Evolutionary conservation across 257 asterid genomes (phyloP), one percentile per base, ranked within the genome.

Genomic region (Forsythia viridissima): DNA sequence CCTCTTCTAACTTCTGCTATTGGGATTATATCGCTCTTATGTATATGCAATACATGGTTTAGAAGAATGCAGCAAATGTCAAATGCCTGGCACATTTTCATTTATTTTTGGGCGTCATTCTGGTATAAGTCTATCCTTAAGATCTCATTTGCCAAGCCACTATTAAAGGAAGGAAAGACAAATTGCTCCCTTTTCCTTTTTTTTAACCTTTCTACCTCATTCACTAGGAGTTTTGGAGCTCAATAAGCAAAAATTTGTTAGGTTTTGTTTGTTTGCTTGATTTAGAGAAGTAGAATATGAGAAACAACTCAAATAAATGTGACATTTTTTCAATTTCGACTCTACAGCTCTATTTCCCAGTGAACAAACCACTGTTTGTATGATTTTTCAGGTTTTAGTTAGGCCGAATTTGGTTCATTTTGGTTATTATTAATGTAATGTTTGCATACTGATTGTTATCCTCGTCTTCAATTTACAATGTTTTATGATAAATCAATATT

Each of bases 401-500:
- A 30, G 66, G 77, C 39, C 15, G 41, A 70, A 38, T 83, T 59
- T 63, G 59, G 40, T 63, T 63, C 39, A 3, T 2, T 59, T 59
- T n/a, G 37, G 4, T 67, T 63, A 65, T 77, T 12, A 57, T 78
- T 41, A 78, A 40, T 66, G 55, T 69, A 42, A 65, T 77, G 46
- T 8, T 42, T 42, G 48, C 67, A 11, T 36, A 9, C 34, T 4
- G 6, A 63, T 9, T 40, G 20, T 71, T 71, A 37, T 55, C 39
- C 81, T 72, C n/a, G 21, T 38, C 76, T 5, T 39, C 44, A 40
- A 59, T 76, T 72, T 6, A 41, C 18, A 15, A 63, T 30, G 51
- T 78, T 66, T 76, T 42, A 51, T 65, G n/a, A 37, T 76, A 34
- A 77, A 72, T 38, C 40, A 52, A 71, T 73, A 69, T 80, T 70